Conservation (phyloP, 352 stramenopile species). For the Globisporangium lucens region DNA sequence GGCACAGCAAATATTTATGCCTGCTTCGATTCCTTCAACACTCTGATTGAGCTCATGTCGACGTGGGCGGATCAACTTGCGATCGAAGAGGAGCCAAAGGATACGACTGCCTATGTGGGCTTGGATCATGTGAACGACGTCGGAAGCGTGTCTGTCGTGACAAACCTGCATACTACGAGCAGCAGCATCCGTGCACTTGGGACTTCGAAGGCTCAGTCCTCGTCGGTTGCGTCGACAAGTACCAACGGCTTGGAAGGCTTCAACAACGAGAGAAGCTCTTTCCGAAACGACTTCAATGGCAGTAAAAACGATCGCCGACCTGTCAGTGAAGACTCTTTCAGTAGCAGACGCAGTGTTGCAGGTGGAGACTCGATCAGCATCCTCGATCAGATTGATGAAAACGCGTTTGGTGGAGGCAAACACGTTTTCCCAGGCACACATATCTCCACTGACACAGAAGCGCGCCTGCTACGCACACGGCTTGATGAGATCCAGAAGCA, state of each 20-base stretch:
- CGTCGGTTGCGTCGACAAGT: not conserved
- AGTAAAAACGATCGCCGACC: slow-evolving; percentile 22
- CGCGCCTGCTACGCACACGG: slow-evolving; percentile 69
- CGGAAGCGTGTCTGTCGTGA: slow-evolving; percentile 70
- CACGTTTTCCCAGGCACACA: slow-evolving; percentile 63
- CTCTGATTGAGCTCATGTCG: slow-evolving; percentile 67
- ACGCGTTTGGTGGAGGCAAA: slow-evolving; percentile 65
- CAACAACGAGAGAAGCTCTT: not conserved
- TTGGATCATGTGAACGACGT: slow-evolving; percentile 56
- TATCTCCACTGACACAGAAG: slow-evolving; percentile 76
- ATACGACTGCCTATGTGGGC: slow-evolving; percentile 78
- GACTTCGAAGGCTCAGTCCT: slow-evolving; percentile 10
- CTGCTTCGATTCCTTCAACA: slow-evolving; percentile 89
- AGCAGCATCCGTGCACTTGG: slow-evolving; percentile 25
- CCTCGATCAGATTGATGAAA: slow-evolving; percentile 75
- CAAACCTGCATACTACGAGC: slow-evolving; percentile 51
- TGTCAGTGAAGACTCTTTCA: slow-evolving; percentile 19
- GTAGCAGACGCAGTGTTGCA: slow-evolving; percentile 3
- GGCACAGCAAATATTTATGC: slow-evolving; percentile 87
- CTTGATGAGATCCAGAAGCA: slow-evolving; percentile 76
- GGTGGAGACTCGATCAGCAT: slow-evolving; percentile 40
- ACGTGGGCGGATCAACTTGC: slow-evolving; percentile 72
- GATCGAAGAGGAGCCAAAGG: slow-evolving; percentile 54
- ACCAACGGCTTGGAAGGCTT: not conserved
- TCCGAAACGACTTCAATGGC: slow-evolving; percentile 5